A percentile compares a stretch with the other conserved stretches of the same genome.
phyloP scores from a whole-genome alignment of 495 filamentous ascomycete species.

The Tuber calosporum region DNA sequence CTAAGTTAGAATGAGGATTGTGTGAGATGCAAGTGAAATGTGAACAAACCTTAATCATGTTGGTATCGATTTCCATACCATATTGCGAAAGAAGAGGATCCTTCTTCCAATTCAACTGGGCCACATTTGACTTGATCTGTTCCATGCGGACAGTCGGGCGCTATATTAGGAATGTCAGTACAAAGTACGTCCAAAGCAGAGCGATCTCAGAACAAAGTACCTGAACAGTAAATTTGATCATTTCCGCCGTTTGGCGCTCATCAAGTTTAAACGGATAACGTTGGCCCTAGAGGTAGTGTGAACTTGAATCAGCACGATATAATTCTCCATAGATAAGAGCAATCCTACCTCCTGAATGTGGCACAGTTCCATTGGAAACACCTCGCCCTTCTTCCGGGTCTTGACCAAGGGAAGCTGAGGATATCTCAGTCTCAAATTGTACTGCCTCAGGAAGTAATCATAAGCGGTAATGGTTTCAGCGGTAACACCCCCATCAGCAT shows the following conservation, averaged over 20 bases:
- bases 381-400: constrained; percentile 56
- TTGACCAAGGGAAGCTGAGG: constrained; percentile 62
- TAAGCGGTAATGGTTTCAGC: constrained; percentile 48
- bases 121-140: constrained; percentile 59
- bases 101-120: constrained; percentile 54
- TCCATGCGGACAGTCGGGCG: constrained; percentile 56
- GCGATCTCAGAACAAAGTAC: neutral
- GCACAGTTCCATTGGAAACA: constrained; percentile 75
- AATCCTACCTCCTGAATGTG: constrained; percentile 44
- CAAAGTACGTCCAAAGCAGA: constrained; percentile 50
- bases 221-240: constrained; percentile 79
- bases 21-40: neutral
- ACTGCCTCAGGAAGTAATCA: constrained; percentile 62
- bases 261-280: constrained; percentile 73
- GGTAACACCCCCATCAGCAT: constrained; percentile 41
- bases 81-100: constrained; percentile 64
- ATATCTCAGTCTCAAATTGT: constrained; percentile 52
- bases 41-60: constrained; percentile 51
- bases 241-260: constrained; percentile 57
- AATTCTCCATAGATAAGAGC: neutral
- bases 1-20: constrained; percentile 13
- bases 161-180: constrained; percentile 74
- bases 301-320: constrained; percentile 24
- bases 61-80: constrained; percentile 57
- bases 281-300: constrained; percentile 50